These are phyloP conservation scores for Epichloe festucae DNA, from an alignment of 2,329 filamentous ascomycete species.

Conservation along the genomic window DNA sequence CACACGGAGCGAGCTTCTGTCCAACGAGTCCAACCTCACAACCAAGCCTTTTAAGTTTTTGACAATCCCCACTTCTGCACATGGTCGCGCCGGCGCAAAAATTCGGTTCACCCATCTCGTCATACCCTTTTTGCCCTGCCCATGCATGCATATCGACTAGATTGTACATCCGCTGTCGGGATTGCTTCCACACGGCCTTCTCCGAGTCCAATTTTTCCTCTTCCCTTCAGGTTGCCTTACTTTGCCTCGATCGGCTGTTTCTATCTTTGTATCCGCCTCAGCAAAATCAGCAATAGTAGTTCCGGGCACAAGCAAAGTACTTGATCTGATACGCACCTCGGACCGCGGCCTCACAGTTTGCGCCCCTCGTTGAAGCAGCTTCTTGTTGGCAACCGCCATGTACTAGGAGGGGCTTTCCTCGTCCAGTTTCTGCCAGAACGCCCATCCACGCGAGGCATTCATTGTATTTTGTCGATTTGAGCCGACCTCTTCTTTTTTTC, in stretches of 20 bases:
- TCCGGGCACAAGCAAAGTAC: background rate
- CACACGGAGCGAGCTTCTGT: background rate
- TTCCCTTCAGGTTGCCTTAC: constrained; percentile 3
- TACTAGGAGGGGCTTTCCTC: constrained; percentile 28
- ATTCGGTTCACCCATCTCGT: constrained; percentile 15
- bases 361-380: constrained; percentile 1
- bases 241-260: background rate
- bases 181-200: constrained; percentile 7
- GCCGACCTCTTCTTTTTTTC: too few relatives aligned
- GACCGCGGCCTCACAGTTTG: constrained; percentile 3
- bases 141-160: constrained; percentile 6
- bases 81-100: constrained; percentile 15
- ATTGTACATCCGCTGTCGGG: constrained; percentile 17
- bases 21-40: constrained; percentile 6
- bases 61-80: constrained; percentile 13
- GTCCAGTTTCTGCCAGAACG: constrained; percentile 6
- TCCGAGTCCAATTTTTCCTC: constrained; percentile 16
- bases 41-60: constrained; percentile 12
- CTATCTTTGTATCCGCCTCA: background rate
- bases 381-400: constrained; percentile 28
- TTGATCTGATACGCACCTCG: constrained; percentile 14
- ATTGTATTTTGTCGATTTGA: background rate
- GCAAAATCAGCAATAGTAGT: background rate
- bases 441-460: constrained; percentile 14
- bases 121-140: constrained; percentile 14